phyloP scores from a whole-genome alignment of 73 alveolate species.

The Symbiodinium pilosum region DNA sequence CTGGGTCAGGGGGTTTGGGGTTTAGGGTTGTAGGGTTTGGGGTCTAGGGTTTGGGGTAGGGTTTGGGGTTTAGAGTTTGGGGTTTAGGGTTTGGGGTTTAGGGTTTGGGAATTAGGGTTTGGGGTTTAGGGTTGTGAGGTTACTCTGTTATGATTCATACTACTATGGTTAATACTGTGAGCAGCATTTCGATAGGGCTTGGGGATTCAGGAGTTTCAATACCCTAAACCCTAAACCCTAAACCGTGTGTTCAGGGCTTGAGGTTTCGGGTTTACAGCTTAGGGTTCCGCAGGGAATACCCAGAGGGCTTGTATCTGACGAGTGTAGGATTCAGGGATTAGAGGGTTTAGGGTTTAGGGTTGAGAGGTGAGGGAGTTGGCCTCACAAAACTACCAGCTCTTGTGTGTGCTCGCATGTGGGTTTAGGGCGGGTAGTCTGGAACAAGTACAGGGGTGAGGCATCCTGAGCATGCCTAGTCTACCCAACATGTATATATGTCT shows the following conservation, averaged over 20 bases:
- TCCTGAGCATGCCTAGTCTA: no score
- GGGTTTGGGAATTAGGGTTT: neutral
- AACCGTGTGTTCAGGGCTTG: no score
- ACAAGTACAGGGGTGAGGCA: no score
- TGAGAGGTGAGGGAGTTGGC: no score
- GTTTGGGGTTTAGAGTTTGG: neutral
- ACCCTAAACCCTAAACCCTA: neutral
- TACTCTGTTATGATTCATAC: no score
- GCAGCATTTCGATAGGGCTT: no score
- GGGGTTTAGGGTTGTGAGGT: neutral
- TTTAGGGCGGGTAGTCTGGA: conserved; percentile 37
- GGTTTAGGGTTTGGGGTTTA: neutral
- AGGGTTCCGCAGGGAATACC: no score
- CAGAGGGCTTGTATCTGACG: neutral
- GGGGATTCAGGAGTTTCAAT: neutral
- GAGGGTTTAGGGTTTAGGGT: no score
- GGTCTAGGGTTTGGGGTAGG: neutral
- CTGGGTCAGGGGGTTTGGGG: conserved; percentile 21
- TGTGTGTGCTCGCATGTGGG: neutral
- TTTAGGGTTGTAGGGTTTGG: neutral
- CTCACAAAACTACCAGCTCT: no score
- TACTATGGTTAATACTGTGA: no score
- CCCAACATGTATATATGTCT: no score
- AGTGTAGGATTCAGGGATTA: neutral
- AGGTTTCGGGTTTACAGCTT: no score